Evolutionary conservation across 345 rosid genomes (phyloP).

Genomic region (Euphorbia lathyris): DNA sequence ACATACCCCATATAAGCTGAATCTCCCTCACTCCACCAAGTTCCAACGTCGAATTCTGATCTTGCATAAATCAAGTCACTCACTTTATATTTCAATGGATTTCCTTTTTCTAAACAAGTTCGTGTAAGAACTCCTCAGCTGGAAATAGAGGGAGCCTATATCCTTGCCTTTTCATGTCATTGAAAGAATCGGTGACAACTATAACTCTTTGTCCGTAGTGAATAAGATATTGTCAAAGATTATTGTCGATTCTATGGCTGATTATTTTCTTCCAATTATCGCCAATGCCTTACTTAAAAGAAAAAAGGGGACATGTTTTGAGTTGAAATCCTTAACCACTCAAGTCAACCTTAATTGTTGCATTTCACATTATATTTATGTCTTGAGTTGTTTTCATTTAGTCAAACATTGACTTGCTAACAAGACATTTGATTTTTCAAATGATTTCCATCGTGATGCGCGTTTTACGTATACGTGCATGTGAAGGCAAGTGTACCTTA

Average conservation of each 20-base stretch:
- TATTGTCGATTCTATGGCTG: slow-evolving; percentile 18
- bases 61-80: slow-evolving; percentile 26
- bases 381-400: too few species aligned
- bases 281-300: too few species aligned
- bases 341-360: too few species aligned
- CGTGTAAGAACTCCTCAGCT: slow-evolving; percentile 12
- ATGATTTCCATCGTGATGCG: too few species aligned
- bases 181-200: slow-evolving; percentile 9
- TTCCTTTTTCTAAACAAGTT: slow-evolving; percentile 16
- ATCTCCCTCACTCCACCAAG: not conserved
- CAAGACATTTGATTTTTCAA: too few species aligned
- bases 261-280: slow-evolving; percentile 29
- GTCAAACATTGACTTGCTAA: too few species aligned
- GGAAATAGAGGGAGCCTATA: slow-evolving; percentile 14
- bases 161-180: slow-evolving; percentile 1
- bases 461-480: too few species aligned
- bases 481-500: too few species aligned
- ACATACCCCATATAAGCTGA: slow-evolving; percentile 28
- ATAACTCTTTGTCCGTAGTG: slow-evolving; percentile 25
- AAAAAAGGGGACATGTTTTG: too few species aligned
- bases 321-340: too few species aligned
- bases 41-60: not conserved
- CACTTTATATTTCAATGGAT: slow-evolving; percentile 29
- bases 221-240: slow-evolving; percentile 29
- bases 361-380: too few species aligned